These are phyloP conservation scores for Diphasiastrum complanatum DNA, from an alignment of 83 land plant genomes.

Conservation along the genomic window DNA sequence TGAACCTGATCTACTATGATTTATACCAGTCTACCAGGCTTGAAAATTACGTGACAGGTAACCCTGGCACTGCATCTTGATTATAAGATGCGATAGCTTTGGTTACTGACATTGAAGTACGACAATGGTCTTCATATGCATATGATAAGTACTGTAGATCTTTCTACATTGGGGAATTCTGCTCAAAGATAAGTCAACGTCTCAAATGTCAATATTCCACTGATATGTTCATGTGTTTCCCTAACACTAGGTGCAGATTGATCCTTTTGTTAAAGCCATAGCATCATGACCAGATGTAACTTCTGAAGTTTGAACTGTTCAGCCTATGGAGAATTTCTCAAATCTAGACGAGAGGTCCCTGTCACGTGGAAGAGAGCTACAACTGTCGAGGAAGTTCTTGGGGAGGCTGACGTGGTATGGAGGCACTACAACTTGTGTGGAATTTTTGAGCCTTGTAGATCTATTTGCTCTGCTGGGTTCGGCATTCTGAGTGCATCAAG, in stretches of 20 bases:
- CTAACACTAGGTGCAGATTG: no score
- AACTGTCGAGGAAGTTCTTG: slow-evolving; percentile 73
- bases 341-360: slow-evolving; percentile 81
- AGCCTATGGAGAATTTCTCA: slow-evolving; percentile 94
- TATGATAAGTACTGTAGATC: no score
- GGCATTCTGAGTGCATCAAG: not conserved
- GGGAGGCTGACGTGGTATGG: slow-evolving; percentile 83
- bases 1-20: slow-evolving; percentile 94
- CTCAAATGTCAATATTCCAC: no score
- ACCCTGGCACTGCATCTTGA: no score
- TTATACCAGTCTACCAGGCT: slow-evolving; percentile 75
- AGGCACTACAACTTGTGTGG: no score
- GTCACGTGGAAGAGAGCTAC: slow-evolving; percentile 85
- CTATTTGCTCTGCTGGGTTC: not conserved
- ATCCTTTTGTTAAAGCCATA: no score
- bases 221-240: no score
- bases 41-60: slow-evolving; percentile 94
- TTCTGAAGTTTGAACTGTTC: slow-evolving; percentile 18
- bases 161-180: no score
- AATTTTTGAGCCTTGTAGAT: not conserved
- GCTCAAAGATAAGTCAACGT: no score
- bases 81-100: no score
- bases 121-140: no score
- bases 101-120: no score
- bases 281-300: not conserved